A percentile compares a stretch with the other conserved stretches of the same genome.
Conservation (phyloP, 2,329 filamentous ascomycete species). For the Corynespora cassiicola region DNA sequence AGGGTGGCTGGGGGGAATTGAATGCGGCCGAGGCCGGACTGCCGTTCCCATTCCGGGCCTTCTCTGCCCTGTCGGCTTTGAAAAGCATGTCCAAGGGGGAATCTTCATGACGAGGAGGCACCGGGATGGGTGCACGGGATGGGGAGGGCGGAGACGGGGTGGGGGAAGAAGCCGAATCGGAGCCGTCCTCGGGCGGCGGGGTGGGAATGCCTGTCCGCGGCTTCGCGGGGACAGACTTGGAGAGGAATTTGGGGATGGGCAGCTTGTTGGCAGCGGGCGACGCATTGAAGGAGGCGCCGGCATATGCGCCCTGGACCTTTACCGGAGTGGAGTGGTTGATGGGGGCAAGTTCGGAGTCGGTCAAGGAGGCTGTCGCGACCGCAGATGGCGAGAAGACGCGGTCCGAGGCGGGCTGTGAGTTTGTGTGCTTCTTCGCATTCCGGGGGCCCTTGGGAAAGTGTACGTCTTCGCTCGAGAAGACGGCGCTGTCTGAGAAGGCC, state of each 20-base stretch:
- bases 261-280: conserved; percentile 90
- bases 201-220: conserved; percentile 53
- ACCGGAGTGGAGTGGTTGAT: conserved; percentile 34
- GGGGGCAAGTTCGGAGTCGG: conserved; percentile 31
- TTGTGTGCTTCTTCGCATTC: conserved; percentile 36
- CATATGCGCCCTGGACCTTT: conserved; percentile 69
- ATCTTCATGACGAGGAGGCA: conserved; percentile 59
- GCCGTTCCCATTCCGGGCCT: conserved; percentile 64
- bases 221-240: conserved; percentile 73
- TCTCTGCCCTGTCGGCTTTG: conserved; percentile 82
- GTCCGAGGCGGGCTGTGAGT: conserved; percentile 35
- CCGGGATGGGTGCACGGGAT: conserved; percentile 53
- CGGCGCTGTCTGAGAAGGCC: conserved; percentile 30
- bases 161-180: conserved; percentile 44
- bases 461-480: conserved; percentile 36
- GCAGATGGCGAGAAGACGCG: conserved; percentile 27
- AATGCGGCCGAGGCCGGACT: conserved; percentile 28
- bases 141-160: conserved; percentile 58
- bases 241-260: conserved; percentile 87
- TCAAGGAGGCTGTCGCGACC: conserved; percentile 26
- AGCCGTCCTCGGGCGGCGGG: conserved; percentile 53
- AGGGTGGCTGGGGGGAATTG: conserved; percentile 17
- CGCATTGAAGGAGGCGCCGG: conserved; percentile 92
- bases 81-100: conserved; percentile 92
- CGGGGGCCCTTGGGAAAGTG: conserved; percentile 29